Conservation (phyloP, 169 alveolate genomes). For the Plasmodium fragile region DNA sequence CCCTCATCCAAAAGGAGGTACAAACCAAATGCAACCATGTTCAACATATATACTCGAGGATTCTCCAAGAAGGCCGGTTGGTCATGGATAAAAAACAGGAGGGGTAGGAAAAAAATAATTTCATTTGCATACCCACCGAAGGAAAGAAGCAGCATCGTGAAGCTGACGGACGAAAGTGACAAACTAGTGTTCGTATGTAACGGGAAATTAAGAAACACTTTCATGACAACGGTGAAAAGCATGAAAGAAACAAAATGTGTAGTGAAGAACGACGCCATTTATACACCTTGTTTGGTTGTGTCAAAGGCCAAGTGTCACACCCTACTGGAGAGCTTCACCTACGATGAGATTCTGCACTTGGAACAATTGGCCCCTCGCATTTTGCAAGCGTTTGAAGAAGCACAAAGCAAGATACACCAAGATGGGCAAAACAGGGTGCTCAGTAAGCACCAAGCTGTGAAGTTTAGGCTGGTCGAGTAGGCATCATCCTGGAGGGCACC, state of each 20-base stretch:
- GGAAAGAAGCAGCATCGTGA: constrained; percentile 73
- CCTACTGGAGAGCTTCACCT: constrained; percentile 62
- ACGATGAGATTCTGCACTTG: constrained; percentile 74
- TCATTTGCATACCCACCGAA: constrained; percentile 70
- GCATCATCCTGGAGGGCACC: not conserved
- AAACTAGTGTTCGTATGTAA: constrained; percentile 73
- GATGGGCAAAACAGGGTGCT: constrained; percentile 31
- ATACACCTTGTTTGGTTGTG: constrained; percentile 66
- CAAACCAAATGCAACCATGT: constrained; percentile 15
- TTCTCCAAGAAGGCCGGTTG: constrained; percentile 77
- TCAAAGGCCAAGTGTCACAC: constrained; percentile 78
- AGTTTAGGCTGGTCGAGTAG: constrained; percentile 52
- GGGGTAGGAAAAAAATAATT: constrained; percentile 74
- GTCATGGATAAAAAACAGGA: constrained; percentile 76
- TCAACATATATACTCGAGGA: constrained; percentile 34
- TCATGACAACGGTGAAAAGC: constrained; percentile 53
- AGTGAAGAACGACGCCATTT: constrained; percentile 43
- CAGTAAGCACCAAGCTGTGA: constrained; percentile 66
- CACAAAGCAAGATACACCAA: constrained; percentile 27
- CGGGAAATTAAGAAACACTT: constrained; percentile 67
- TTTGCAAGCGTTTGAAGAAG: constrained; percentile 66
- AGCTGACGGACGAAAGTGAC: constrained; percentile 72
- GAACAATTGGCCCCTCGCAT: constrained; percentile 49
- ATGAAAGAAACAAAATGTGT: constrained; percentile 77
- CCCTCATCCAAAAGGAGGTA: not conserved